phyloP scores from a whole-genome alignment of 306 rosid genomes.

The Vachellia pachyceras region DNA sequence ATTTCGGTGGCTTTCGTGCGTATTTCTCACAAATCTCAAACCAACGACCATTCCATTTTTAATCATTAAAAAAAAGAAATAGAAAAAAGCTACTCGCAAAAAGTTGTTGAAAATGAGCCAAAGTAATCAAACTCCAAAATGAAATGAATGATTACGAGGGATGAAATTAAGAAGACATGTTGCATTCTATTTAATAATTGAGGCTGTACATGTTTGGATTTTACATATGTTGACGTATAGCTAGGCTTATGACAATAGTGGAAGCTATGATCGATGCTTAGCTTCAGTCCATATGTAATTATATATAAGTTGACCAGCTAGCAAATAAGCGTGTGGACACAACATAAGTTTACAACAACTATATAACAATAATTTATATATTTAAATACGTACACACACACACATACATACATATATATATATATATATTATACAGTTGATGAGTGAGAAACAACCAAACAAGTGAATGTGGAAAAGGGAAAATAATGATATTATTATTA shows the following conservation, averaged over 20 bases:
- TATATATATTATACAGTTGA: slow-evolving; percentile 48
- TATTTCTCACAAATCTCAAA: no score
- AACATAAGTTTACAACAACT: slow-evolving; percentile 57
- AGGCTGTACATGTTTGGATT: slow-evolving; percentile 19
- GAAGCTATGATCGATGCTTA: slow-evolving; percentile 30
- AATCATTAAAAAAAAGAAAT: not conserved
- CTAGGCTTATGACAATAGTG: slow-evolving; percentile 43
- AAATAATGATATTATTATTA: not conserved
- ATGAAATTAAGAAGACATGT: slow-evolving; percentile 40
- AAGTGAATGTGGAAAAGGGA: slow-evolving; percentile 32
- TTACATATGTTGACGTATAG: slow-evolving; percentile 19
- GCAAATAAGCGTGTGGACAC: slow-evolving; percentile 41
- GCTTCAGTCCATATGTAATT: not conserved
- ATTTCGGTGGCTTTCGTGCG: no score
- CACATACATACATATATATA: no score
- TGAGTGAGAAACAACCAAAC: slow-evolving; percentile 43
- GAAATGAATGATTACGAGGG: slow-evolving; percentile 7
- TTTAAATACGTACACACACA: not conserved
- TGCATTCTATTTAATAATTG: slow-evolving; percentile 36
- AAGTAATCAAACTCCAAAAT: not conserved
- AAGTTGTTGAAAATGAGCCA: not conserved
- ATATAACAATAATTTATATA: slow-evolving; percentile 52
- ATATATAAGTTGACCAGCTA: slow-evolving; percentile 49
- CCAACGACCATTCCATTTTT: not conserved
- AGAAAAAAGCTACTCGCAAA: not conserved